A percentile compares a stretch with the other conserved stretches of the same genome.
phyloP scores from a whole-genome alignment of 176 grass and related monocot genomes.

The Eremochloa ophiuroides region DNA sequence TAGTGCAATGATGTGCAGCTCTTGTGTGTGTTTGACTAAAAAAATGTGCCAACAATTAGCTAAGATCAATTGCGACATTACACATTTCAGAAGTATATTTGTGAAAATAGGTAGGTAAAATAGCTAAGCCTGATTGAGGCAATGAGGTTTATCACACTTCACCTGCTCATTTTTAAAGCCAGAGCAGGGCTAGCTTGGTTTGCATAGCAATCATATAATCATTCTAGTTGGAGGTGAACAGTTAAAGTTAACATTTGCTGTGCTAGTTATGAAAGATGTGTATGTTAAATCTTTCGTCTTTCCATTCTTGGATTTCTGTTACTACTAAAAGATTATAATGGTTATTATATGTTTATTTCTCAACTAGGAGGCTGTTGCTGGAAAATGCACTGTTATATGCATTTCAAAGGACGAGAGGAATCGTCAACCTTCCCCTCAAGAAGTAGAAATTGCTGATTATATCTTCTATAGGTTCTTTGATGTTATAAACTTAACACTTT shows the following conservation, averaged over 20 bases:
- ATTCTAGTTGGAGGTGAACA: slow-evolving; percentile 5
- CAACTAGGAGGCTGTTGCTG: slow-evolving; percentile 73
- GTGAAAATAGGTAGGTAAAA: not conserved
- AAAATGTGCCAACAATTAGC: not conserved
- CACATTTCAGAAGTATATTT: slow-evolving; percentile 21
- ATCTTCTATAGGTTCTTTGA: slow-evolving; percentile 82
- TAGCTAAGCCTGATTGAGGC: slow-evolving; percentile 16
- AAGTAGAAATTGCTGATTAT: slow-evolving; percentile 63
- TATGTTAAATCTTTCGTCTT: slow-evolving; percentile 18
- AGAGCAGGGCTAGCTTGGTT: not conserved
- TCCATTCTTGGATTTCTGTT: slow-evolving; percentile 3
- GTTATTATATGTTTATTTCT: slow-evolving; percentile 4
- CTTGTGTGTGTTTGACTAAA: not conserved
- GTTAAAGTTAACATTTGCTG: slow-evolving; percentile 1
- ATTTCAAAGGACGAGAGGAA: slow-evolving; percentile 74
- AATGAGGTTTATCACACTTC: not conserved
- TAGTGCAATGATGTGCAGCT: not conserved
- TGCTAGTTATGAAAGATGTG: not conserved
- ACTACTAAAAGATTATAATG: slow-evolving; percentile 29
- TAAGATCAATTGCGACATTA: not conserved
- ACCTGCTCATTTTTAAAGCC: slow-evolving; percentile 9
- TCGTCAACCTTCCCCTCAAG: slow-evolving; percentile 54
- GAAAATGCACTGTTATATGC: slow-evolving; percentile 87
- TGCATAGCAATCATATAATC: not conserved
- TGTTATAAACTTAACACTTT: slow-evolving; percentile 47